Conservation (phyloP, 768 basidiomycete species). For the Russula sp. region DNA sequence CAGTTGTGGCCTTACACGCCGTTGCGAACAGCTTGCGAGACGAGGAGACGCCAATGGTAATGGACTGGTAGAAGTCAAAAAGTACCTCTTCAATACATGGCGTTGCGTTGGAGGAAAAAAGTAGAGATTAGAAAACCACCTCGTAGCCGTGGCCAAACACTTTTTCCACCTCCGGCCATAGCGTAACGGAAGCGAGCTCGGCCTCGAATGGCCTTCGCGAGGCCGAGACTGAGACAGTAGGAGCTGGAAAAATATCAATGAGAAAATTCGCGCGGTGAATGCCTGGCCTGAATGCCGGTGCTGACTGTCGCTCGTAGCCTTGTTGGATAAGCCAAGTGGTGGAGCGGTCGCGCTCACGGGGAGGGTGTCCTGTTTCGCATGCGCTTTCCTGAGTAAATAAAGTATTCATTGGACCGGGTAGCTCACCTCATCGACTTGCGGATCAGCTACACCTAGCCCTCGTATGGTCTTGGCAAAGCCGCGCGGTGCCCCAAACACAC, state of each 20-base stretch:
- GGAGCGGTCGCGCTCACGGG: constrained; percentile 85
- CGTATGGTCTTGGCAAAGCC: constrained; percentile 65
- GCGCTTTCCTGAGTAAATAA: not conserved
- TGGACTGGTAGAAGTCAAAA: constrained; percentile 44
- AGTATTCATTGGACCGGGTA: not conserved
- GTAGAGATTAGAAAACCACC: constrained; percentile 34
- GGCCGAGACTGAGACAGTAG: constrained; percentile 24
- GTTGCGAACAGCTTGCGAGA: constrained; percentile 70
- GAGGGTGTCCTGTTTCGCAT: constrained; percentile 39
- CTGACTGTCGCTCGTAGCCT: constrained; percentile 70
- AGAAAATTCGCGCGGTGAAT: not conserved
- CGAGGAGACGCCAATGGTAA: constrained; percentile 70
- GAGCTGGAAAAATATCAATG: constrained; percentile 17
- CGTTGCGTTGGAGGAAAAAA: not conserved
- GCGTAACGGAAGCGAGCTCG: constrained; percentile 75
- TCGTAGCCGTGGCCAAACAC: constrained; percentile 98
- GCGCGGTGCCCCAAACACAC: constrained; percentile 87
- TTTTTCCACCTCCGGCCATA: constrained; percentile 98
- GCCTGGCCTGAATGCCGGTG: not conserved
- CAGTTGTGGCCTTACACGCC: constrained; percentile 79
- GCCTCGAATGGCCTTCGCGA: constrained; percentile 71
- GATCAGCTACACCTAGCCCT: constrained; percentile 39
- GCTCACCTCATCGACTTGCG: constrained; percentile 46
- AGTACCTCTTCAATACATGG: not conserved
- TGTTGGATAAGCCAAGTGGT: constrained; percentile 91